Conservation (phyloP, 2,329 filamentous ascomycete species). For the Septoria petroselini region DNA sequence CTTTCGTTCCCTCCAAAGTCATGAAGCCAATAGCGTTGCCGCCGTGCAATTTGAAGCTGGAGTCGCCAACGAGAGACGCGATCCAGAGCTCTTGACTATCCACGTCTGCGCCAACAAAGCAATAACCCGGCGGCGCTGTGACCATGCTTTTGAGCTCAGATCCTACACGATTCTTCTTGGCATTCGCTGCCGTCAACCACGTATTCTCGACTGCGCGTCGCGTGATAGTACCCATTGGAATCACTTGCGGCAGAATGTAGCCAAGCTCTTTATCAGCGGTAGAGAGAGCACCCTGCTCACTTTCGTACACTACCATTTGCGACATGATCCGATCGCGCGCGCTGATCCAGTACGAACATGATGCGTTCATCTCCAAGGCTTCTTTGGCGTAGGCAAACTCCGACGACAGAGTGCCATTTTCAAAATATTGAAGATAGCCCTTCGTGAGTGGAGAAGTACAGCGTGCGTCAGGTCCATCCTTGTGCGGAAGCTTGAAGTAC, state of each 20-base stretch:
- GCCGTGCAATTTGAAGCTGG: conserved; percentile 90
- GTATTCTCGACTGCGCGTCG: conserved; percentile 93
- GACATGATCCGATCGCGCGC: conserved; percentile 87
- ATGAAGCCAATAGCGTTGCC: conserved; percentile 98
- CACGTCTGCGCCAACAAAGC: conserved; percentile 94
- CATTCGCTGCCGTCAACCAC: conserved; percentile 96
- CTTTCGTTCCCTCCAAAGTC: conserved; percentile 95
- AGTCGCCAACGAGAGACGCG: conserved; percentile 88
- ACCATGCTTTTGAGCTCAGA: conserved; percentile 98
- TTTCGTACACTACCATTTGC: conserved; percentile 90
- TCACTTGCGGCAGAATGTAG: conserved; percentile 90
- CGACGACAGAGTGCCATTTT: conserved; percentile 80
- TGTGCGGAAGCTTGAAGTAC: conserved; percentile 95
- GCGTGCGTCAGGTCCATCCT: conserved; percentile 81
- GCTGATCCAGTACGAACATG: conserved; percentile 98
- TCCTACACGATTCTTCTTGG: conserved; percentile 91
- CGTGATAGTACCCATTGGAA: conserved; percentile 97
- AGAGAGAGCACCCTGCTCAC: conserved; percentile 48
- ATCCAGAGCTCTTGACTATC: conserved; percentile 99
- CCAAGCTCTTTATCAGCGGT: conserved; percentile 52
- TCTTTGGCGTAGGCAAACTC: conserved; percentile 89
- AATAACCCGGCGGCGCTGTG: conserved; percentile 82
- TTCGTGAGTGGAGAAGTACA: conserved; percentile 90
- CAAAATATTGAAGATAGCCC: conserved; percentile 84
- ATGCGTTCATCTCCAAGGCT: conserved; percentile 96